Conservation (phyloP, 352 stramenopile genomes). For the Phytophthora fragariaefolia region DNA sequence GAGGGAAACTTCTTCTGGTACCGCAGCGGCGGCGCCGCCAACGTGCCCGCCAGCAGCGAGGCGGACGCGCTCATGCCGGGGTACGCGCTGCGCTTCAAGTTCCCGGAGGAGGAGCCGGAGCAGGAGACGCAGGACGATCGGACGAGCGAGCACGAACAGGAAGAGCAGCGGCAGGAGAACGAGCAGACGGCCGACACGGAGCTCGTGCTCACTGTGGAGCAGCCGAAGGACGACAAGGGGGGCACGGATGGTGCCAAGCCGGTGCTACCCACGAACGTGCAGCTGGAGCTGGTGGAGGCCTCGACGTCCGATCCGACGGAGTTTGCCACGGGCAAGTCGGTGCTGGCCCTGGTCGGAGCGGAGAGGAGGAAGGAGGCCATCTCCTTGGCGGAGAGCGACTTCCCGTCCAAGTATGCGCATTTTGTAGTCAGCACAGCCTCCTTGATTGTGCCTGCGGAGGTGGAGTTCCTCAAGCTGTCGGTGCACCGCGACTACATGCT, state of each 20-base stretch:
- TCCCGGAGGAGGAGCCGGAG: conserved; percentile 30
- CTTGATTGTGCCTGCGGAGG: conserved; percentile 63
- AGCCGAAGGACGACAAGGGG: conserved; percentile 25
- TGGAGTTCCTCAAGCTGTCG: conserved; percentile 73
- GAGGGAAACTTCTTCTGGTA: conserved; percentile 71
- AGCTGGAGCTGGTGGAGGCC: conserved; percentile 40
- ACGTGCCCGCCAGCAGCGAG: conserved; percentile 19
- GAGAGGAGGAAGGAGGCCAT: conserved; percentile 55
- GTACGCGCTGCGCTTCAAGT: conserved; percentile 42
- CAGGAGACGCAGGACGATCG: conserved; percentile 9
- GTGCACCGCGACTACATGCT: conserved; percentile 70
- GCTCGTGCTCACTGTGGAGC: conserved; percentile 23
- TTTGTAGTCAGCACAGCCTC: conserved; percentile 77
- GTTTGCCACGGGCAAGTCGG: conserved; percentile 45
- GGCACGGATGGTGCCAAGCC: conserved; percentile 17
- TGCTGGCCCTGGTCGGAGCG: conserved; percentile 27
- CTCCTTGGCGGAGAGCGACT: conserved; percentile 53
- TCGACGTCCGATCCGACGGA: conserved; percentile 27
- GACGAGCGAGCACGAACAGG: conserved; percentile 9
- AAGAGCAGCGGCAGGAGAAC: conserved; percentile 3
- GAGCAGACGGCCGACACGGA: conserved; percentile 4
- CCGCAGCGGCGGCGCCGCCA: conserved; percentile 32
- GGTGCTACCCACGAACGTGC: conserved; percentile 26
- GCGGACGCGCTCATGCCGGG: conserved; percentile 29
- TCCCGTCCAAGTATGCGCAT: conserved; percentile 76